A percentile compares a stretch with the other conserved stretches of the same genome.
Conservation (phyloP, 768 basidiomycete species). For the Tricholomella constricta region DNA sequence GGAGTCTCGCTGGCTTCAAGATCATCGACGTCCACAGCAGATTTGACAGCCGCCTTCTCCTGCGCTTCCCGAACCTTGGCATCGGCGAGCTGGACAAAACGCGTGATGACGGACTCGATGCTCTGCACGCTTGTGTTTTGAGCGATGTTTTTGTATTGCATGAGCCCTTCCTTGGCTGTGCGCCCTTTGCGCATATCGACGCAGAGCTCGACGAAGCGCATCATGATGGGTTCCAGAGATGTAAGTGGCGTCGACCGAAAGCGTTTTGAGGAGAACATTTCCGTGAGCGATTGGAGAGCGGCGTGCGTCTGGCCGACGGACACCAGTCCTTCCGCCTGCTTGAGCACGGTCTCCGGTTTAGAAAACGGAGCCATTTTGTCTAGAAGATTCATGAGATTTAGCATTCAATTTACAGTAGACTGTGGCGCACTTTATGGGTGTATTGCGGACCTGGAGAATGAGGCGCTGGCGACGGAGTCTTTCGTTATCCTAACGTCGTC, state of each 20-base stretch:
- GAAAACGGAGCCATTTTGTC: constrained; percentile 82
- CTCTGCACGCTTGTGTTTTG: constrained; percentile 90
- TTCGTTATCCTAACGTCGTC: background rate
- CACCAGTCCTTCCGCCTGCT: constrained; percentile 92
- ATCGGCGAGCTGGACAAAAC: constrained; percentile 81
- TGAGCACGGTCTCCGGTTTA: constrained; percentile 88
- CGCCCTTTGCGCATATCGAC: constrained; percentile 93
- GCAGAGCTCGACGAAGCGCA: constrained; percentile 94
- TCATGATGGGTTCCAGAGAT: constrained; percentile 92
- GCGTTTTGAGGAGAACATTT: constrained; percentile 92
- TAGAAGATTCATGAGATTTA: constrained; percentile 5
- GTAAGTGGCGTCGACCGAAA: constrained; percentile 89
- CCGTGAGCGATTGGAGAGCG: constrained; percentile 85
- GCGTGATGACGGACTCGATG: constrained; percentile 89
- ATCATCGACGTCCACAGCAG: constrained; percentile 86
- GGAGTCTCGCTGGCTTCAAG: constrained; percentile 95
- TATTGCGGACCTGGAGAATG: constrained; percentile 5
- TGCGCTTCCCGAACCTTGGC: constrained; percentile 83
- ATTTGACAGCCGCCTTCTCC: constrained; percentile 80
- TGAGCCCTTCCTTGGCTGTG: constrained; percentile 91
- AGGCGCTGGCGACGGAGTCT: constrained; percentile 10
- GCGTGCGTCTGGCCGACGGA: constrained; percentile 90
- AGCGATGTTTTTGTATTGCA: constrained; percentile 98
- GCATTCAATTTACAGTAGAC: background rate
- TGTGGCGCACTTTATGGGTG: constrained; percentile 6